Evolutionary conservation across 768 basidiomycete genomes (phyloP).

Genomic region (Termitomyces sp.): DNA sequence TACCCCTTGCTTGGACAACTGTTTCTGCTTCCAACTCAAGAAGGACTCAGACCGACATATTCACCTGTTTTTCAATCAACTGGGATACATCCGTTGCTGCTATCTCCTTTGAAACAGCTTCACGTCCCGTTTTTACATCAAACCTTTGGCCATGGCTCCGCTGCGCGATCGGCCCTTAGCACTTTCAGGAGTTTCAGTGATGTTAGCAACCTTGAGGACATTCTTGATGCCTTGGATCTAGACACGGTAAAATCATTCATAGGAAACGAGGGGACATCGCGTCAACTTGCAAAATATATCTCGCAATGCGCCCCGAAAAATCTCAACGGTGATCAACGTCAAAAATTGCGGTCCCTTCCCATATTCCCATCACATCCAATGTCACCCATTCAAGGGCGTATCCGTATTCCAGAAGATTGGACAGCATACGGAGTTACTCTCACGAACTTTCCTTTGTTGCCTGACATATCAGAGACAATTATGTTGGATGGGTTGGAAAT

Average conservation of each 20-base stretch:
- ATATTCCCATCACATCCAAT: not conserved
- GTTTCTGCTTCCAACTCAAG: constrained; percentile 30
- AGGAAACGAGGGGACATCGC: not conserved
- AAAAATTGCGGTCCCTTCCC: constrained; percentile 5
- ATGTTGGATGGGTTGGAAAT: constrained; percentile 25
- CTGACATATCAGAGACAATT: constrained; percentile 14
- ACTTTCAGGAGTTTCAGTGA: constrained; percentile 16
- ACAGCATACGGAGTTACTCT: constrained; percentile 5
- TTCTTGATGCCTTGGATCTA: constrained; percentile 25
- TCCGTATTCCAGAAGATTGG: not conserved
- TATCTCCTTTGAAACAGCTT: constrained; percentile 21
- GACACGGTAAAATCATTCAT: not conserved
- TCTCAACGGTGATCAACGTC: not conserved
- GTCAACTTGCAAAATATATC: not conserved
- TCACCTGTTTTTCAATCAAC: constrained; percentile 24
- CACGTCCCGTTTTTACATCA: constrained; percentile 32
- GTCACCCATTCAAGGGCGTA: not conserved
- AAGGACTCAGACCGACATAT: constrained; percentile 22
- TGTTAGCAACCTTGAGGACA: constrained; percentile 23
- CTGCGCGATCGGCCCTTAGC: constrained; percentile 18
- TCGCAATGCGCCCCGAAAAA: not conserved
- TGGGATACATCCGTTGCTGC: constrained; percentile 18
- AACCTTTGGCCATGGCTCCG: constrained; percentile 10
- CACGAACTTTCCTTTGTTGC: constrained; percentile 25
- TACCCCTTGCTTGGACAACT: constrained; percentile 20